Percentiles rank a stretch among this genome's conserved stretches.
phyloP scores from a whole-genome alignment of 2,329 filamentous ascomycete genomes.

The Paecilomyces variotii region DNA sequence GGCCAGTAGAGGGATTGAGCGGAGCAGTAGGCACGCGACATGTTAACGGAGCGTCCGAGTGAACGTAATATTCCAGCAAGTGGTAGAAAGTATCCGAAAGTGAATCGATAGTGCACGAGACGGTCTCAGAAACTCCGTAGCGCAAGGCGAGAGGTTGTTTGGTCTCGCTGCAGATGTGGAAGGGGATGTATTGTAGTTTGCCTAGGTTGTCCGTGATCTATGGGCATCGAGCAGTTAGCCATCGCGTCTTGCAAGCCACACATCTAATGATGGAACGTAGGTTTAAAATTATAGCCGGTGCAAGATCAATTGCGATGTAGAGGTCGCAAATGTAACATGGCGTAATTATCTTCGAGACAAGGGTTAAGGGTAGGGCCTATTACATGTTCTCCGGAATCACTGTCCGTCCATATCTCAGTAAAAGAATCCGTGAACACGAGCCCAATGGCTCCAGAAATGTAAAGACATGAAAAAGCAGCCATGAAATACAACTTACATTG shows the following conservation, averaged over 20 bases:
- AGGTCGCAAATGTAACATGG: conserved; percentile 1
- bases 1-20: conserved; percentile 24
- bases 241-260: not conserved
- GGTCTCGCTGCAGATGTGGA: conserved; percentile 86
- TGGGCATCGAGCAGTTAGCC: not conserved
- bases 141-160: conserved; percentile 69
- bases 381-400: conserved; percentile 27
- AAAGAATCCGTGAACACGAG: not conserved
- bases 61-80: conserved; percentile 77
- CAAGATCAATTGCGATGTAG: not conserved
- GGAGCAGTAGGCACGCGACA: conserved; percentile 84
- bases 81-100: conserved; percentile 49
- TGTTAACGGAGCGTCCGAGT: conserved; percentile 86
- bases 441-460: not conserved
- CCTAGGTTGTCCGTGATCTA: conserved; percentile 67
- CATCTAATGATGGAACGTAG: not conserved
- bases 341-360: not conserved
- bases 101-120: conserved; percentile 45
- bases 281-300: not conserved
- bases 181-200: conserved; percentile 85
- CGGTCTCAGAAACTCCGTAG: conserved; percentile 66
- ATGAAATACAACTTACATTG: conserved; percentile 48
- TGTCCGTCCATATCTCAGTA: conserved; percentile 4
- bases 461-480: not conserved
- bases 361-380: not conserved